phyloP scores from a whole-genome alignment of 2,329 filamentous ascomycete genomes.

The Pseudocercospora eumusae region DNA sequence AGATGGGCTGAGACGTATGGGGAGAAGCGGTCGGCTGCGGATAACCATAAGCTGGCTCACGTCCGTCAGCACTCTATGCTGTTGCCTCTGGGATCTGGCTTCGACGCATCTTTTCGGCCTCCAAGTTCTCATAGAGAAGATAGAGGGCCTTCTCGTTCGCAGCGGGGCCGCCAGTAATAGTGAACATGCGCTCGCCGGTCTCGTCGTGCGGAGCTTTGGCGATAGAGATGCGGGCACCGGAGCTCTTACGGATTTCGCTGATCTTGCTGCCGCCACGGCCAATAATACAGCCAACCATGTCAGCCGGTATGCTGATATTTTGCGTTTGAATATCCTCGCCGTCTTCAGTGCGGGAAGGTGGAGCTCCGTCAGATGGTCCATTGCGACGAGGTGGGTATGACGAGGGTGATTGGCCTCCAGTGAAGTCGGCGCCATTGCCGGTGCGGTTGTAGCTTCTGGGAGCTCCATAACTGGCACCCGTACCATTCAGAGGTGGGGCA shows the following conservation, averaged over 20 bases:
- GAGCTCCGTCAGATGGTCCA: slow-evolving; percentile 69
- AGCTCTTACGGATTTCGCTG: slow-evolving; percentile 96
- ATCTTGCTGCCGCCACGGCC: slow-evolving; percentile 95
- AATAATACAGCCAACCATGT: slow-evolving; percentile 99
- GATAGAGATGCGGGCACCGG: slow-evolving; percentile 94
- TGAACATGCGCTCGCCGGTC: slow-evolving; percentile 98
- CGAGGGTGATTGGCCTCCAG: slow-evolving; percentile 61
- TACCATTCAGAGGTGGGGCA: slow-evolving; percentile 53
- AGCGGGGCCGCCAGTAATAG: slow-evolving; percentile 91
- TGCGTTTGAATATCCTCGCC: slow-evolving; percentile 98
- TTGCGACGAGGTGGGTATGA: slow-evolving; percentile 72
- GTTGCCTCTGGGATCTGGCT: slow-evolving; percentile 65
- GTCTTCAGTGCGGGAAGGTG: slow-evolving; percentile 87
- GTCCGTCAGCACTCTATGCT: slow-evolving; percentile 35
- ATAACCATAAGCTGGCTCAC: slow-evolving; percentile 11
- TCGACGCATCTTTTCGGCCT: slow-evolving; percentile 98
- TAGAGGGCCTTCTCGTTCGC: slow-evolving; percentile 96
- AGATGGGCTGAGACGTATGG: slow-evolving; percentile 15
- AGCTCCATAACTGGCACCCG: slow-evolving; percentile 46
- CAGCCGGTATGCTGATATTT: slow-evolving; percentile 98
- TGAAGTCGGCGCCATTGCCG: slow-evolving; percentile 96
- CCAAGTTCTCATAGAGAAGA: slow-evolving; percentile 96
- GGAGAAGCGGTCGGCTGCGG: slow-evolving; percentile 13
- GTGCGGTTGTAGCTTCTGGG: slow-evolving; percentile 80
- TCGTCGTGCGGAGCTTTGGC: slow-evolving; percentile 97